Evolutionary conservation across 1,139 yeast genomes (phyloP), one percentile per base, ranked within the genome.

Genomic region (Blastobotrys arbuscula): DNA sequence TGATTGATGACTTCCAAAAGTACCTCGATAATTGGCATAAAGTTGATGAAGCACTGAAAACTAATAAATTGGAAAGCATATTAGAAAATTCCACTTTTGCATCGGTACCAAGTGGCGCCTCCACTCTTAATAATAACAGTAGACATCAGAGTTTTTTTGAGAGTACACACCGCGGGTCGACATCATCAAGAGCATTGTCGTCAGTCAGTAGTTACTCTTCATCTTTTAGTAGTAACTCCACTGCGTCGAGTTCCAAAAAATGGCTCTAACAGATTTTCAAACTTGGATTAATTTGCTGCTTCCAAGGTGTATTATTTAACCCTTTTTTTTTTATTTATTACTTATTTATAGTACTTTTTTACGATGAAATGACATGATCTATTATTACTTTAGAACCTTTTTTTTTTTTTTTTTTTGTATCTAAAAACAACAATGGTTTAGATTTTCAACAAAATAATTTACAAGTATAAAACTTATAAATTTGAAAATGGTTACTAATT

Each of bases 21-120:
- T 46, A 46, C 28, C 24, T 41, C 38, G 45, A 41, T 4, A 46
- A 46, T 20, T 46, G 49, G 49, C 41, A 36, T 23, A 42, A 46
- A 37, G 49, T 46, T 15, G 49, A 46, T 37, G 45, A 37, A 30
- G 39, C 42, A 6, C 19, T 46, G 38, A 42, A 44, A 8, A n/a
- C 42, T 3, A 21, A 18, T 7, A 20, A 20, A 5, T 16, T 43
- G n/a, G 20, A 36, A n/a, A 35, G 26, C 2, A 36, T 43, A 6
- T 23, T 36, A 26, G 44, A 31, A 42, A 31, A 31, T 39, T 21
- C 39, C 3, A 18, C 15, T 3, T 36, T 15, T 16, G 18, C 38
- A 6, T 3, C 38, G 20, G 9, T n/a, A n/a, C n/a, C n/a, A n/a
- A n/a, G n/a, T n/a, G n/a, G n/a, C n/a, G n/a, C n/a, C n/a, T n/a